Evolutionary conservation across 768 basidiomycete genomes (phyloP), one percentile per base, ranked within the genome.

Genomic region (Pulveroboletus sp.): DNA sequence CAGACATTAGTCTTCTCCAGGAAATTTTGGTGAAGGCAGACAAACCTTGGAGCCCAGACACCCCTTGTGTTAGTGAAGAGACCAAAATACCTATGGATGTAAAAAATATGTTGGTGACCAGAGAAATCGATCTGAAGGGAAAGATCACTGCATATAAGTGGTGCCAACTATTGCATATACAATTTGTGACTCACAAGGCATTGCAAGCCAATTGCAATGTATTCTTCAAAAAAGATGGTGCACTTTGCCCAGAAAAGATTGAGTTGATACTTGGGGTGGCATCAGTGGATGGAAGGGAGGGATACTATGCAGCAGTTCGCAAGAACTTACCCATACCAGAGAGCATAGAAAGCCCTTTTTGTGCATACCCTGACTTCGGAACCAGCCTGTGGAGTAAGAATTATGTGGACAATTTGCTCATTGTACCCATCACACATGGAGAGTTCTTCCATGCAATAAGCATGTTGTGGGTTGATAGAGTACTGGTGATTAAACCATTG

Each of bases 401-500:
- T 3, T 13, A 37, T 37, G 12, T 7, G 6, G 17, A 19, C 5
- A 8, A 35, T 8, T 22, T 17, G 26, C 7, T 5, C 32, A 19
- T 49, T 2, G 9, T 13, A 11, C 23, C 38, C 12, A 23, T 19
- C 5, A 14, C 37, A 6, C 30, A 31, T 3, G 20, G 35, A 24
- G 22, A 39, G 31, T 20, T 47, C 40, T 41, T 22, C 40, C 36
- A 37, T 7, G 19, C 36, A 20, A 37, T 37, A 6, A 37, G 36
- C 11, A 37, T 50, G 43, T 38, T 31, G 11, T 56, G 54, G 54
- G 44, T 27, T 4, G 16, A n/a, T n/a, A n/a, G n/a, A 6, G 23
- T 45, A 32, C 35, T 49, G 4, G 47, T 45, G 4, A 47, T 51
- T 11, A 55, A 55, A 22, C 24, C 43, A 3, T 17, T 55, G 23